Evolutionary conservation across 2,329 filamentous ascomycete genomes (phyloP).

Genomic region (Lizonia empirigonia): DNA sequence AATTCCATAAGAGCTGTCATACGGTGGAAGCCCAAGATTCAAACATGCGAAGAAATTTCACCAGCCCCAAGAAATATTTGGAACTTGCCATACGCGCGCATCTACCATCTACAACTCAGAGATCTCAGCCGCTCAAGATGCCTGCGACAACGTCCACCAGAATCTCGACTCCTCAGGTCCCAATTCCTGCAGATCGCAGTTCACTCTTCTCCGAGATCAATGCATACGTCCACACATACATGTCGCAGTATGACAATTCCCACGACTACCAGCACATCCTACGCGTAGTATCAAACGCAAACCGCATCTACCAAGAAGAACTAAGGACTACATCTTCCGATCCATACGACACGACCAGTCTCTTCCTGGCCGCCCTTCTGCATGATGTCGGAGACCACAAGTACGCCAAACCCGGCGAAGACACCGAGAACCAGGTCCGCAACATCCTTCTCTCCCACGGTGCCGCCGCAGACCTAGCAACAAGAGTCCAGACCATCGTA

Average conservation of each 20-base stretch:
- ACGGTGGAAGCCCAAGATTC: not conserved
- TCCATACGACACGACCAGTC: conserved; percentile 58
- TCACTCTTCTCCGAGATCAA: conserved; percentile 40
- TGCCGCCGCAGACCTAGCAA: conserved; percentile 63
- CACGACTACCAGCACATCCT: conserved; percentile 87
- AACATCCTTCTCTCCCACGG: conserved; percentile 63
- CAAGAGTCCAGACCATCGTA: conserved; percentile 72
- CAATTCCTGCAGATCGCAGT: conserved; percentile 26
- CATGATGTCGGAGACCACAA: conserved; percentile 91
- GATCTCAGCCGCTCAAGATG: not conserved
- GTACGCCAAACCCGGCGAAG: conserved; percentile 64
- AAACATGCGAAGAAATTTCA: not conserved
- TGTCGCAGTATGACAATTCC: conserved; percentile 68
- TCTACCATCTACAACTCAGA: not conserved
- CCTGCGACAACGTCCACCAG: not conserved
- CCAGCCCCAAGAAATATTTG: not conserved
- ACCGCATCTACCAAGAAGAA: conserved; percentile 64
- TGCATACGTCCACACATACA: conserved; percentile 42
- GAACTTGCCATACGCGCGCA: not conserved
- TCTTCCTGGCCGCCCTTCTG: conserved; percentile 67
- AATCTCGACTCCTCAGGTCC: conserved; percentile 33
- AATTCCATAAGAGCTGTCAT: not conserved
- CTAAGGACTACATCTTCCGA: conserved; percentile 39
- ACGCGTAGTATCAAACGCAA: conserved; percentile 76
- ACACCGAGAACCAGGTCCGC: conserved; percentile 62